Evolutionary conservation across 139 green algal genomes (phyloP).

Genomic region (Bryopsis sp.): DNA sequence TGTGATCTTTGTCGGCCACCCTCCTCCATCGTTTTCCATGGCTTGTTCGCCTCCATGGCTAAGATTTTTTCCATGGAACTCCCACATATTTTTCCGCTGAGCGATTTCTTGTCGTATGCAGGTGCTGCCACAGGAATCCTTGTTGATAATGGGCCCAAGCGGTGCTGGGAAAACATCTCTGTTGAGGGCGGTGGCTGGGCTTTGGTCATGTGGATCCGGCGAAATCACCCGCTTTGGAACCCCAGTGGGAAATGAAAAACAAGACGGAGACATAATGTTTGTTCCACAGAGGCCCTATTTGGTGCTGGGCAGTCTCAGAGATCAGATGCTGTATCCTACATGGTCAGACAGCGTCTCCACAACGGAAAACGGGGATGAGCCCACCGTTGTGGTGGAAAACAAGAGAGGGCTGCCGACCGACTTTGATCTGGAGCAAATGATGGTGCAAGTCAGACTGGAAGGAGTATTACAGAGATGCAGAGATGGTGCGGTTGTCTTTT

Average conservation of each 20-base stretch:
- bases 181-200: slow-evolving; percentile 79
- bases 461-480: slow-evolving; percentile 40
- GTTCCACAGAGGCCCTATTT: slow-evolving; percentile 95
- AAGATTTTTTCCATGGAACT: no score
- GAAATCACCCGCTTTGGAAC: slow-evolving; percentile 38
- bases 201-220: slow-evolving; percentile 71
- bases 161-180: slow-evolving; percentile 88
- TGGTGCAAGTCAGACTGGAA: slow-evolving; percentile 52
- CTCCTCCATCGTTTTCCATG: no score
- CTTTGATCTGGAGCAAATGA: slow-evolving; percentile 44
- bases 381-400: background rate
- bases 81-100: background rate
- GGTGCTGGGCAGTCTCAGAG: slow-evolving; percentile 57
- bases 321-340: slow-evolving; percentile 18
- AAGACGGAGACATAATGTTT: slow-evolving; percentile 48
- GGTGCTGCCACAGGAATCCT: slow-evolving; percentile 38
- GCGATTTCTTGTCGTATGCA: slow-evolving; percentile 13
- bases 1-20: no score
- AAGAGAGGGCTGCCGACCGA: slow-evolving; percentile 44
- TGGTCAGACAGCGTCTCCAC: background rate
- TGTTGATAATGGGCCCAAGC: slow-evolving; percentile 85
- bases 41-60: no score
- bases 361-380: background rate
- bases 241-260: slow-evolving; percentile 10
- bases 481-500: slow-evolving; percentile 19